These are phyloP conservation scores for Linnemannia zychae DNA, from an alignment of 192 early-diverging fungal genomes.

Conservation along the genomic window DNA sequence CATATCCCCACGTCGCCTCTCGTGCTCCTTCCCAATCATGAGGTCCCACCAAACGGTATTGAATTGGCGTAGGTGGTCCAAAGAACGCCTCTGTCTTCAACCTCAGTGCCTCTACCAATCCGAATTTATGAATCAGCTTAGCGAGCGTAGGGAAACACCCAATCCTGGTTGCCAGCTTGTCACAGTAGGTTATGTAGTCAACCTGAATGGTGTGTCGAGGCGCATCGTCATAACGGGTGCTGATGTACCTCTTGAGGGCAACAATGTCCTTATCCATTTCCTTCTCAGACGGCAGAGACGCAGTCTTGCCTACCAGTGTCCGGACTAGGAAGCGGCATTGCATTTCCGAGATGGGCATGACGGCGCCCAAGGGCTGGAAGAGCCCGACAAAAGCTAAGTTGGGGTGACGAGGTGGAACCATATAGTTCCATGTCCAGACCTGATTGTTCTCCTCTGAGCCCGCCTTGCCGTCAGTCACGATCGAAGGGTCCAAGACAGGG, in stretches of 20 bases:
- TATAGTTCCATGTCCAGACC: constrained; percentile 70
- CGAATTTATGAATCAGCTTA: constrained; percentile 43
- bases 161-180: constrained; percentile 57
- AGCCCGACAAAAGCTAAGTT: constrained; percentile 74
- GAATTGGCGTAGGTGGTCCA: constrained; percentile 39
- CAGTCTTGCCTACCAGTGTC: constrained; percentile 51
- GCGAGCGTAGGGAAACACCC: constrained; percentile 62
- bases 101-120: constrained; percentile 19
- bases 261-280: constrained; percentile 62
- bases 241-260: constrained; percentile 26
- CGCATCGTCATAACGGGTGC: constrained; percentile 33
- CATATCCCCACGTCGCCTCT: constrained; percentile 29
- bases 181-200: constrained; percentile 61
- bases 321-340: constrained; percentile 65
- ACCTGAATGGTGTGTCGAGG: constrained; percentile 68
- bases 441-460: constrained; percentile 60
- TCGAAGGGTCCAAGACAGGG: constrained; percentile 61
- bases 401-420: constrained; percentile 62
- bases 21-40: constrained; percentile 39
- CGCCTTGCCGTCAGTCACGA: constrained; percentile 41
- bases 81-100: constrained; percentile 32
- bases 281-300: constrained; percentile 53
- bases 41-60: constrained; percentile 56
- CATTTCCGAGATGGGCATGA: constrained; percentile 70
- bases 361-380: constrained; percentile 64